Conservation (phyloP, 305 asterid species). For the Coffea humblotiana region DNA sequence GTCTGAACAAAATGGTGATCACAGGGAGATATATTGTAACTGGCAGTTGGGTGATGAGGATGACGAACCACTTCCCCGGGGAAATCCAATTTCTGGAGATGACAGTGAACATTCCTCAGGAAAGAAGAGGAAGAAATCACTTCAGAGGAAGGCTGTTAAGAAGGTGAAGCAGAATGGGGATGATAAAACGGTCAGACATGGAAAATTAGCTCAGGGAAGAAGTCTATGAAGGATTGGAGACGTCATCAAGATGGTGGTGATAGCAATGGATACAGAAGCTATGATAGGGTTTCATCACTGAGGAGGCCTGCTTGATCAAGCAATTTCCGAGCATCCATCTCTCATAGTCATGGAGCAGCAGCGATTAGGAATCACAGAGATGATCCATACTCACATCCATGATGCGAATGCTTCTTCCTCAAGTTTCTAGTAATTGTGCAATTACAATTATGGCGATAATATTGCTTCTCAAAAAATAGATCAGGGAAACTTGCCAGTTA, state of each 20-base stretch:
- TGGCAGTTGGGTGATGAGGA: conserved; percentile 66
- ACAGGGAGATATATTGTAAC: conserved; percentile 65
- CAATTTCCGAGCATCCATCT: neutral
- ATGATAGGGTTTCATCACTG: neutral
- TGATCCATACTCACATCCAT: neutral
- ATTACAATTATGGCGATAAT: neutral
- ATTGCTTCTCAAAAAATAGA: neutral
- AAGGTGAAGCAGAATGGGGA: conserved; percentile 35
- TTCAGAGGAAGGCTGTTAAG: conserved; percentile 39
- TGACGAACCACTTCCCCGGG: conserved; percentile 74
- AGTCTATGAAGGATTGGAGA: conserved; percentile 29
- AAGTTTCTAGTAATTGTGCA: neutral
- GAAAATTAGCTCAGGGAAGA: conserved; percentile 22
- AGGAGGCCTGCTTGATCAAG: neutral
- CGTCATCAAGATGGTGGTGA: neutral
- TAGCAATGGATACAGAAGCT: neutral
- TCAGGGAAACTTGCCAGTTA: too few species aligned
- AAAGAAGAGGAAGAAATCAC: conserved; percentile 55
- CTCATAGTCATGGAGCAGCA: neutral
- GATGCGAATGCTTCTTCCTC: neutral
- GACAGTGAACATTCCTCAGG: conserved; percentile 38
- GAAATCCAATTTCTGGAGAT: conserved; percentile 28
- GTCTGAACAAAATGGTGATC: conserved; percentile 38
- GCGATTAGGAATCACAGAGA: neutral
- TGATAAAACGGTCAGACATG: neutral